These are phyloP conservation scores for Paraconiothyrium sp. DNA, from an alignment of 2,329 filamentous ascomycete species.

Conservation along the genomic window DNA sequence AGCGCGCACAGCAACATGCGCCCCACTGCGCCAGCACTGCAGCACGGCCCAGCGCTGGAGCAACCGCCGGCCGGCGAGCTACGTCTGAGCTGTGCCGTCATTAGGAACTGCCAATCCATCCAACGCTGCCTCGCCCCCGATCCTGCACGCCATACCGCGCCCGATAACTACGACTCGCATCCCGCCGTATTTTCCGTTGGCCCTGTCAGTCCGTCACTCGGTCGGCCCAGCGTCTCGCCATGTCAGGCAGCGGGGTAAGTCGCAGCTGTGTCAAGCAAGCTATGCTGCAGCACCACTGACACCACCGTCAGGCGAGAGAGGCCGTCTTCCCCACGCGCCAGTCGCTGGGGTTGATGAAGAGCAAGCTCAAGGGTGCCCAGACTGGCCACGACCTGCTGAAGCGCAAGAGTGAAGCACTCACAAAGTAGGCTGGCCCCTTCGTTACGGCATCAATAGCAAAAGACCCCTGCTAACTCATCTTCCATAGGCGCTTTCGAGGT, in stretches of 20 bases:
- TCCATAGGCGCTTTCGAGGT: slow-evolving; percentile 85
- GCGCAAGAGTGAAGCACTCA: slow-evolving; percentile 96
- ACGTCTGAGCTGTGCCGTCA: slow-evolving; percentile 14
- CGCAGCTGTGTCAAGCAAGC: slow-evolving; percentile 29
- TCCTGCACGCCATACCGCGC: not conserved
- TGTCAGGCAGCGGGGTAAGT: slow-evolving; percentile 65
- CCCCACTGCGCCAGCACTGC: not conserved
- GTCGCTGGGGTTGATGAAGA: slow-evolving; percentile 96
- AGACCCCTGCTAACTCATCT: slow-evolving; percentile 26
- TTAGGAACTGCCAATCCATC: not conserved
- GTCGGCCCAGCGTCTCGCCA: slow-evolving; percentile 46
- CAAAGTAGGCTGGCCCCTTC: slow-evolving; percentile 72
- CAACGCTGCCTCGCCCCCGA: not conserved
- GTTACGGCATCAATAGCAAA: slow-evolving; percentile 5
- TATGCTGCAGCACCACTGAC: slow-evolving; percentile 34
- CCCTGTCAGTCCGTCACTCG: slow-evolving; percentile 18
- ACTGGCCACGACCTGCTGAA: slow-evolving; percentile 93
- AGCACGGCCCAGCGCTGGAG: not conserved
- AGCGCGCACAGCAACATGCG: slow-evolving; percentile 23
- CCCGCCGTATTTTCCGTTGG: slow-evolving; percentile 13
- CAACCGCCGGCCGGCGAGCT: too few relatives aligned
- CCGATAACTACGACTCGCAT: slow-evolving; percentile 5
- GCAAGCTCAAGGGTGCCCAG: slow-evolving; percentile 85
- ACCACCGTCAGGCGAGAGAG: slow-evolving; percentile 78
- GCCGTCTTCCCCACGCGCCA: slow-evolving; percentile 97